These are phyloP conservation scores for Talaromyces ruber DNA, from an alignment of 495 filamentous ascomycete species.

Conservation along the genomic window DNA sequence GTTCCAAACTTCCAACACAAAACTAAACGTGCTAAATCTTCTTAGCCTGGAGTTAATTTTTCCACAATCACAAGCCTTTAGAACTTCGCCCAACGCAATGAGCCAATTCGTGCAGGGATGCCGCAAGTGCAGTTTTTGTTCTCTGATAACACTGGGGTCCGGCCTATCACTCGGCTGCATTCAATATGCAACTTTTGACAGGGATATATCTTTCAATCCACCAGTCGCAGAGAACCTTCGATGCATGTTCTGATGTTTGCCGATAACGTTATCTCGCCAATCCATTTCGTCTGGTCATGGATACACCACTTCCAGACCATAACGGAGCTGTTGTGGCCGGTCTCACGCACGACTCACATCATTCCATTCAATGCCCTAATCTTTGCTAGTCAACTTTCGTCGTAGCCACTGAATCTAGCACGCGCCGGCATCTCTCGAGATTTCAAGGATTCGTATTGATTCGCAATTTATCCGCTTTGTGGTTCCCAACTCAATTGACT, in stretches of 20 bases:
- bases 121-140: not conserved
- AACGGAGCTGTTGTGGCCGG: not conserved
- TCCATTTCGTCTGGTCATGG: not conserved
- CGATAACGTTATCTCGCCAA: conserved; percentile 1
- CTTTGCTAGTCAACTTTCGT: not conserved
- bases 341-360: not conserved
- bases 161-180: not conserved
- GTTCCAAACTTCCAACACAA: conserved; percentile 5
- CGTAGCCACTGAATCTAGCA: conserved; percentile 3
- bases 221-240: conserved; percentile 1
- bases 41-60: not conserved
- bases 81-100: not conserved
- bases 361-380: not conserved
- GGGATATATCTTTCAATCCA: conserved; percentile 1
- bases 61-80: not conserved
- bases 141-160: conserved; percentile 4
- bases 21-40: not conserved
- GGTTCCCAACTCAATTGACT: conserved; percentile 1
- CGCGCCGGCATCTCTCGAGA: not conserved
- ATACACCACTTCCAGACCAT: not conserved
- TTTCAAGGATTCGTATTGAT: conserved; percentile 1
- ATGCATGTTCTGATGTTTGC: conserved; percentile 3
- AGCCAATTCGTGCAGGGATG: not conserved
- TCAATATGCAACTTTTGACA: conserved; percentile 2
- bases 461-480: conserved; percentile 6